Base-by-base conservation (phyloP, 192 early-diverging fungal genomes). In the Linnemannia schmuckeri region DNA sequence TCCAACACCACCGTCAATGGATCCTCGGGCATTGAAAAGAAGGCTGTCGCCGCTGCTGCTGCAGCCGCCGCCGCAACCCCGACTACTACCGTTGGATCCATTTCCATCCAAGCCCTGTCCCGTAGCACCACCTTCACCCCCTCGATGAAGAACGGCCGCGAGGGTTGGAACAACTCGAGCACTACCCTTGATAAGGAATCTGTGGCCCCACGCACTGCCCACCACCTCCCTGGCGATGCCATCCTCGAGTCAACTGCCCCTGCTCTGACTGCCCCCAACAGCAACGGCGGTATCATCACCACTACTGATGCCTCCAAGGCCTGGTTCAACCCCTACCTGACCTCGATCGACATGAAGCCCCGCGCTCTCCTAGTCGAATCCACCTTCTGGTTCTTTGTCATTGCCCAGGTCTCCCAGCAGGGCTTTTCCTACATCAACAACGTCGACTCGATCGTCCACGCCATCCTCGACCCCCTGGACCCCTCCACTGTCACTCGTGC, bases 351-450 rank as follows among this genome's bases (percentile, higher is more conserved):
- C 66, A 81, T 87, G 84, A 87, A 81, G 72, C 84, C 84, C 30
- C 54, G 70, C 22, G 75, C 76, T 8, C 54, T 87, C n/a, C 61
- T 87, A 7, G 24, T 71, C 41, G 79, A 87, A 79, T 72, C 84
- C 20, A 87, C 84, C 0, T 87, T 87, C 72, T 87, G 84, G 84
- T 87, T 87, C 66, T 87, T 87, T 73, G 84, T 87, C 63, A 78
- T 87, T 6, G 84, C 84, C 40, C 84, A 87, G 55, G 75, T 87
- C 33, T 80, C 75, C 41, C 84, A 87, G 40, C 84, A 87, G 69
- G 84, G 84, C 0, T 87, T 87, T 35, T 87, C 84, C 6, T 87
- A 87, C 84, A 87, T 87, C 66, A 87, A 87, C 71, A 87, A 87
- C 35, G 79, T 87, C 40, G 84, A 87, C 61, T 87, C 84, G 38